A percentile compares a stretch with the other conserved stretches of the same genome.
Conservation (phyloP, 2,329 filamentous ascomycete species). For the Colletotrichum orbiculare region DNA sequence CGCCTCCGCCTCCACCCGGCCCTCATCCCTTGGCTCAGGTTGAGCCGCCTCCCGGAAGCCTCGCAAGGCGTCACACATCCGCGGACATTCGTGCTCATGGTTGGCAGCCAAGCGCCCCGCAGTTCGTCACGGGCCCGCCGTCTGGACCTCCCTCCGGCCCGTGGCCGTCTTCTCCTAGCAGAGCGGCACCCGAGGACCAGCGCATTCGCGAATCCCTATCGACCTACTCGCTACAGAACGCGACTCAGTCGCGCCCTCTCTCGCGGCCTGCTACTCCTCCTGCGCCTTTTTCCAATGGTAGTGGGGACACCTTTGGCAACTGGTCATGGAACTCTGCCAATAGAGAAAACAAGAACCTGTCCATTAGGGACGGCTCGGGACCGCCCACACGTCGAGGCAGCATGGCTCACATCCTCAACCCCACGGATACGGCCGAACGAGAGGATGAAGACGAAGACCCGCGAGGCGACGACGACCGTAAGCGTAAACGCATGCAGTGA, state of each 20-base stretch:
- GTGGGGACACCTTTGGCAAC: constrained; percentile 59
- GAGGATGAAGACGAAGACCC: constrained; percentile 67
- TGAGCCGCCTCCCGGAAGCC: constrained; percentile 72
- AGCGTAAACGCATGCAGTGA: constrained; percentile 69
- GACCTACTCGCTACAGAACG: constrained; percentile 61
- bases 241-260: constrained; percentile 54
- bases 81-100: constrained; percentile 93
- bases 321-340: constrained; percentile 68
- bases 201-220: constrained; percentile 68
- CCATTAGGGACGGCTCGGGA: constrained; percentile 65
- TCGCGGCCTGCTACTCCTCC: constrained; percentile 67
- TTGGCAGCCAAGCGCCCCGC: constrained; percentile 68
- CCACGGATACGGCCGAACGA: constrained; percentile 65
- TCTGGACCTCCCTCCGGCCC: constrained; percentile 65
- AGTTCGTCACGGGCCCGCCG: constrained; percentile 59
- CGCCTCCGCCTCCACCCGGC: constrained; percentile 70
- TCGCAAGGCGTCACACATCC: constrained; percentile 89
- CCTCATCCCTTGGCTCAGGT: constrained; percentile 74
- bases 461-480: constrained; percentile 68
- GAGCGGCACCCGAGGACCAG: constrained; percentile 62
- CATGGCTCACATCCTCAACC: constrained; percentile 73
- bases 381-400: constrained; percentile 68
- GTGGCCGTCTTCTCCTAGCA: constrained; percentile 67
- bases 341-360: constrained; percentile 62
- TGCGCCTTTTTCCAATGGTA: constrained; percentile 60